Conservation (phyloP, 2,329 filamentous ascomycete species). For the Penicillium sp. region DNA sequence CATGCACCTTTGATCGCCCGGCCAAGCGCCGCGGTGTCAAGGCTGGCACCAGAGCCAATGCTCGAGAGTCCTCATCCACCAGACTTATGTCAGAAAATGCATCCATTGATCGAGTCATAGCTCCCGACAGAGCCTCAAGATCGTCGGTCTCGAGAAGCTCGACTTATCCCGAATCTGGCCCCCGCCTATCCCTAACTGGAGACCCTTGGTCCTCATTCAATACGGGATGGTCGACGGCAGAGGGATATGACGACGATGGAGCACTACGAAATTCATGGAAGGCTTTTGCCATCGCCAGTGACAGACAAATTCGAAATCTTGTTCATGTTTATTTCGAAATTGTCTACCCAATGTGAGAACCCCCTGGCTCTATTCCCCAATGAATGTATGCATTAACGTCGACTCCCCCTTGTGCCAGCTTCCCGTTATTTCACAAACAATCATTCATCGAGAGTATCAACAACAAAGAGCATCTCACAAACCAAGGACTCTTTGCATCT, state of each 20-base stretch:
- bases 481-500: conserved; percentile 52
- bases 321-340: conserved; percentile 57
- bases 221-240: conserved; percentile 17
- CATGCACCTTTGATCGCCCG: conserved; percentile 55
- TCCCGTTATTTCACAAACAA: conserved; percentile 57
- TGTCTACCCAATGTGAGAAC: conserved; percentile 54
- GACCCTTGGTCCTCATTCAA: conserved; percentile 27
- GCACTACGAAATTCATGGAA: conserved; percentile 43
- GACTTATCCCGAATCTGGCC: conserved; percentile 15
- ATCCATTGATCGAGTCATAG: not conserved
- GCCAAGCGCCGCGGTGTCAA: conserved; percentile 44
- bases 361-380: not conserved
- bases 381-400: not conserved
- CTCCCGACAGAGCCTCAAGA: conserved; percentile 13
- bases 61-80: conserved; percentile 13
- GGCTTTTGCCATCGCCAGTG: conserved; percentile 46
- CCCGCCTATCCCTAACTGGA: conserved; percentile 17
- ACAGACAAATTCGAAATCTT: conserved; percentile 47
- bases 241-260: conserved; percentile 26
- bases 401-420: conserved; percentile 27
- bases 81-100: conserved; percentile 5
- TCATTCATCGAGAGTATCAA: conserved; percentile 48
- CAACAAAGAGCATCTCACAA: conserved; percentile 48
- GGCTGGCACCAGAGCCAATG: conserved; percentile 19
- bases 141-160: conserved; percentile 26